Evolutionary conservation across 148 eudicot species (phyloP), one percentile per base, ranked within the genome.

Genomic region (Vaccinium vitisidaea): DNA sequence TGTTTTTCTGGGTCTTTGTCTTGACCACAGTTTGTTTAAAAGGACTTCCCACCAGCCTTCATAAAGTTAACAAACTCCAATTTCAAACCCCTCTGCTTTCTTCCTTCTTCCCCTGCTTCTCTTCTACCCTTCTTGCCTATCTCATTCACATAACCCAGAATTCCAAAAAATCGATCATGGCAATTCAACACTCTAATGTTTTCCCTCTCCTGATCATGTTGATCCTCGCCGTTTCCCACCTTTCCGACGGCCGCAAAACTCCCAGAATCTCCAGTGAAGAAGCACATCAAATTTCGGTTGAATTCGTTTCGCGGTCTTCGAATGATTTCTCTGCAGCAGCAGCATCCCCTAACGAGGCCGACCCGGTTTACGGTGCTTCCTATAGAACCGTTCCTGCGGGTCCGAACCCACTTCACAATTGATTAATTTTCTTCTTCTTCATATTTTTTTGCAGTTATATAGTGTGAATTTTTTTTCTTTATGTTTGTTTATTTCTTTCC

Each of bases 361-460:
- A 43, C 58, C 78, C 67, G 59, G 78, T 52, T 49, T 89, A 55
- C 69, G 80, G 89, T 71, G 91, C 76, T 4, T 92, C 96, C 4
- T 49, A 89, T 32, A 88, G 92, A 15, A 32, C 18, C 0, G 90
- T 91, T 46, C 98, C 98, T 0, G 90, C 82, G 0, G 98, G 98
- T 54, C 95, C 96, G 5, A 93, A 95, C 87, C 98, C 98, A 27
- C 93, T 95, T 69, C 98, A 94, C 89, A 94, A 94, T 65, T 93
- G 87, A 77, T 46, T 25, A n/a, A 71, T 46, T 27, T 15, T 39
- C 78, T 88, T 61, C 73, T 36, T 55, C 77, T 84, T 61, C 65
- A 36, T 55, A 48, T 49, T 15, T 71, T 84, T 80, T 87, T 87
- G 86, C 81, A 77, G 87, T 77, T 69, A 4, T 6, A 30, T 80